Conservation (phyloP, 306 rosid species). For the Trifolium fragiferum region DNA sequence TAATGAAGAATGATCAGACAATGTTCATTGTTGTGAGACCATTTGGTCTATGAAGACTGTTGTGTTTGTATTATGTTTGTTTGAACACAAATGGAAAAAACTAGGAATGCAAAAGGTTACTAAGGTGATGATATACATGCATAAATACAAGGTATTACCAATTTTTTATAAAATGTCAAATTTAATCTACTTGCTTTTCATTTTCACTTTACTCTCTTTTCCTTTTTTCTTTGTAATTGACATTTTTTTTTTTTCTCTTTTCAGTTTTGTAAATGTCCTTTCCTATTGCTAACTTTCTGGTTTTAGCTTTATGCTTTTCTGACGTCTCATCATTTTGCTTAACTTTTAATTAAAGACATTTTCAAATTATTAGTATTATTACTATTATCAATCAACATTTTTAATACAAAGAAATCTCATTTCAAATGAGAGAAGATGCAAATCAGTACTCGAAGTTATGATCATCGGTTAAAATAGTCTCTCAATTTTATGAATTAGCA, state of each 20-base stretch:
- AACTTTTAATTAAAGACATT: constrained; percentile 23
- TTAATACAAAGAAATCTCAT: neutral
- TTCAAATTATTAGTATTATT: neutral
- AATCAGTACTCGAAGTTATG: neutral
- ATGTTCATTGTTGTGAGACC: constrained; percentile 45
- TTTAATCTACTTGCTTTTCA: neutral
- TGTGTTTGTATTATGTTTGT: constrained; percentile 35
- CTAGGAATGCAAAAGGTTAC: constrained; percentile 28
- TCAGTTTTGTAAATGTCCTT: constrained; percentile 46
- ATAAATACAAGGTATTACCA: neutral
- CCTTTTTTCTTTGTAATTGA: neutral
- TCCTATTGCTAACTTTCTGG: constrained; percentile 39
- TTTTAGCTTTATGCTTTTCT: constrained; percentile 46
- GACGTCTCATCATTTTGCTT: constrained; percentile 48
- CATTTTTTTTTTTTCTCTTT: neutral
- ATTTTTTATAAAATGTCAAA: neutral
- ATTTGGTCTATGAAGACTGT: constrained; percentile 34
- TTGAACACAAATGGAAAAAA: constrained; percentile 39
- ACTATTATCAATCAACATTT: neutral
- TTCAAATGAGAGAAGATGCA: neutral
- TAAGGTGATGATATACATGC: constrained; percentile 36
- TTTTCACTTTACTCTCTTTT: neutral
- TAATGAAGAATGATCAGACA: constrained; percentile 40
- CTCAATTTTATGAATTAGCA: neutral
- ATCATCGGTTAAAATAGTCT: neutral